These are phyloP conservation scores for Didymella sp. DNA, from an alignment of 2,329 filamentous ascomycete genomes.

Conservation along the genomic window DNA sequence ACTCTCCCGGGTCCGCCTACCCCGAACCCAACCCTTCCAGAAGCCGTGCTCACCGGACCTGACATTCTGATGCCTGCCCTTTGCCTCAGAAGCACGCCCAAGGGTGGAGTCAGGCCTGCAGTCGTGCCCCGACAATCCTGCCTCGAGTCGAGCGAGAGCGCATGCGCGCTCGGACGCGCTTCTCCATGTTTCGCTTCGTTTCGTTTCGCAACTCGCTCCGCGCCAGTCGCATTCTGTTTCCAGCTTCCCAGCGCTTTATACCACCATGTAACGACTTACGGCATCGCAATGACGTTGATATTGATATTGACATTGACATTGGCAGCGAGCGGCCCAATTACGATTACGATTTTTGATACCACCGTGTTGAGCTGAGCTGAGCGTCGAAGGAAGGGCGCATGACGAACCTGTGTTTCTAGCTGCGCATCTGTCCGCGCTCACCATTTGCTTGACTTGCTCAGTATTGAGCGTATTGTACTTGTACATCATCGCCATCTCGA, in stretches of 20 bases:
- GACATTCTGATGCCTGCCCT: background rate
- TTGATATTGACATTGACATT: no score
- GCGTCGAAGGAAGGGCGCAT: background rate
- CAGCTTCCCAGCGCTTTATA: conserved; percentile 12
- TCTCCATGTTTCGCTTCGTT: conserved; percentile 13
- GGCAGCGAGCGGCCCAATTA: no score
- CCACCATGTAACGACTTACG: conserved; percentile 6
- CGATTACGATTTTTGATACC: conserved; percentile 10
- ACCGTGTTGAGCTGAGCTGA: no score
- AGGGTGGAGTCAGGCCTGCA: no score
- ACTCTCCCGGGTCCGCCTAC: conserved; percentile 8
- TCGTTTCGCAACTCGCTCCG: no score
- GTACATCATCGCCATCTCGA: conserved; percentile 5
- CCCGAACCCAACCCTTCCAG: conserved; percentile 4
- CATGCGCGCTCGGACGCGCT: conserved; percentile 7
- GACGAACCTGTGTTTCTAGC: no score
- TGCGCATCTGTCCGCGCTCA: no score
- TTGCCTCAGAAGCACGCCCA: no score
- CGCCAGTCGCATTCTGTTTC: no score
- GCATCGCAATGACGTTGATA: no score
- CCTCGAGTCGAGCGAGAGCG: conserved; percentile 7
- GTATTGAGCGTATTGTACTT: background rate
- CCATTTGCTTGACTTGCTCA: no score
- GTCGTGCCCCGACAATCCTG: no score
- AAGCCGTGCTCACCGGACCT: conserved; percentile 9